phyloP scores from a whole-genome alignment of 176 grass and related monocot species.

The Avena atlantica region DNA sequence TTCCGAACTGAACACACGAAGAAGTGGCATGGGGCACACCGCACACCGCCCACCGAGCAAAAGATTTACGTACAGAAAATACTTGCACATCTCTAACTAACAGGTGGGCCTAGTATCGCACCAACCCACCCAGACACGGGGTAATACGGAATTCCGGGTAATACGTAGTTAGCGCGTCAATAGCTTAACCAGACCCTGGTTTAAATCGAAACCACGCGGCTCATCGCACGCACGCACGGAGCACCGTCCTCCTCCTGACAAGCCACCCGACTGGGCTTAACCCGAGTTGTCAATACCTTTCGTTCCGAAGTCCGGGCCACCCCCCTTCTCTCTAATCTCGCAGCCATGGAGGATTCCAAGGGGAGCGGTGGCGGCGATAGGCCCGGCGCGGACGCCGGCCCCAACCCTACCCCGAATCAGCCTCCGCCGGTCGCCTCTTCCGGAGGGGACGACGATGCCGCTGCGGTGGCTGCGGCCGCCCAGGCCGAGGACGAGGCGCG shows the following conservation, averaged over 20 bases:
- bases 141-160: background rate
- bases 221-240: too few species aligned
- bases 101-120: background rate
- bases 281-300: constrained; percentile 30
- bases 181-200: background rate
- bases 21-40: background rate
- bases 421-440: background rate
- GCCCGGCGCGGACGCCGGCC: constrained; percentile 35
- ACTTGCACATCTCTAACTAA: background rate
- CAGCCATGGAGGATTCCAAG: constrained; percentile 73
- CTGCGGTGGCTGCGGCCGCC: constrained; percentile 40
- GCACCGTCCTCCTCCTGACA: too few species aligned
- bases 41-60: background rate
- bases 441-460: constrained; percentile 43
- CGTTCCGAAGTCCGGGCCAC: constrained; percentile 13
- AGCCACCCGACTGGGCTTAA: constrained; percentile 16
- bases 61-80: background rate
- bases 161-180: background rate
- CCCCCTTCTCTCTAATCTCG: constrained; percentile 25
- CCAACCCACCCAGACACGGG: background rate
- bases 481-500: constrained; percentile 32
- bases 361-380: constrained; percentile 68
- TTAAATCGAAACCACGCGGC: constrained; percentile 30
- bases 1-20: too few species aligned
- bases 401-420: constrained; percentile 51